A percentile compares a stretch with the other conserved stretches of the same genome.
phyloP scores from a whole-genome alignment of 306 rosid species.

The Vachellia pachyceras region DNA sequence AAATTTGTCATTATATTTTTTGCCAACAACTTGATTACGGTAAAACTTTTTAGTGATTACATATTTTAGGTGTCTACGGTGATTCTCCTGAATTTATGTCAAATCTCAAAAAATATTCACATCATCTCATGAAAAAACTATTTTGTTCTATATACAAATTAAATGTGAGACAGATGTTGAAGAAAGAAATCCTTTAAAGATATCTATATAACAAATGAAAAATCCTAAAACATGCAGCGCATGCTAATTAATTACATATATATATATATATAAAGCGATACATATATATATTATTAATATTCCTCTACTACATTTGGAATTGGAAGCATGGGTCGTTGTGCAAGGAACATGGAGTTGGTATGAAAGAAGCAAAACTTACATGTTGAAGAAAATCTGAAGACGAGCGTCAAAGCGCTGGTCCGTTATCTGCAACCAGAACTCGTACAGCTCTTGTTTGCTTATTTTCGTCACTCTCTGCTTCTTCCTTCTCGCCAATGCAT shows the following conservation, averaged over 20 bases:
- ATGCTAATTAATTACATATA: not conserved
- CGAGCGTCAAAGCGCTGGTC: conserved; percentile 96
- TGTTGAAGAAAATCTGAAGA: conserved; percentile 94
- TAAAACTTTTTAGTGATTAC: too few relatives aligned
- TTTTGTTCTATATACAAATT: not conserved
- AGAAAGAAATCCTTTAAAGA: not conserved
- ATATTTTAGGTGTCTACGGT: too few relatives aligned
- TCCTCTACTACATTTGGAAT: too few relatives aligned
- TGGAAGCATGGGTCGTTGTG: not conserved
- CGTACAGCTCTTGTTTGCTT: conserved; percentile 68
- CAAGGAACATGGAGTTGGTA: not conserved
- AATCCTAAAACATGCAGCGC: not conserved
- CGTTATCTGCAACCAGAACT: conserved; percentile 88
- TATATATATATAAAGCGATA: not conserved
- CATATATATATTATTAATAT: too few relatives aligned
- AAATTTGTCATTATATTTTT: too few relatives aligned
- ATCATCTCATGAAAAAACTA: not conserved
- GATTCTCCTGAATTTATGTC: too few relatives aligned
- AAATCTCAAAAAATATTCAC: not conserved
- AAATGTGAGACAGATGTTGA: not conserved
- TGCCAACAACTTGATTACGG: too few relatives aligned
- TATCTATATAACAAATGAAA: too few relatives aligned
- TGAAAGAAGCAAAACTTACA: conserved; percentile 48
- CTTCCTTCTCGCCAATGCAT: conserved; percentile 71
- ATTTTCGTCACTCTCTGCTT: conserved; percentile 59